Evolutionary conservation across 2,329 filamentous ascomycete species (phyloP), one percentile per base, ranked within the genome.

Genomic region (Fusarium nodosum): DNA sequence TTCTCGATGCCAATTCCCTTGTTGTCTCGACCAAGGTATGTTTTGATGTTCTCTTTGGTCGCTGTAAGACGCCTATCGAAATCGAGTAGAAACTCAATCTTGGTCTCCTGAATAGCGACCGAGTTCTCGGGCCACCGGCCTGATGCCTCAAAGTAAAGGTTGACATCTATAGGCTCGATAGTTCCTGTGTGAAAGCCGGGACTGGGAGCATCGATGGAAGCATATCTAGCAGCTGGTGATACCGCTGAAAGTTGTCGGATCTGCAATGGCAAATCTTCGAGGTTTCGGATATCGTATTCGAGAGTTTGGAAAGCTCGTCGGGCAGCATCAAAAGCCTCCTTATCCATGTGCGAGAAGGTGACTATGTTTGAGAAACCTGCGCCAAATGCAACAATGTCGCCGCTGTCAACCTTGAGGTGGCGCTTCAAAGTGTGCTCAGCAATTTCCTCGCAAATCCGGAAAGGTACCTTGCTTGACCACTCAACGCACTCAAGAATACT

Each of bases 61-160:
- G 87, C 85, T 56, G 87, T 85, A 3, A 99, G 82, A 4, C 93
- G 85, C 53, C 90, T 88, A 51, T 90, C 89, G 59, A 97, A 89
- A 72, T 90, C 88, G 5, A 97, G 81, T 6, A 96, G 84, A 76
- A 99, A 97, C 5, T 97, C 96, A 39, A 97, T 87, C 79, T 99
- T 99, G 15, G 94, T 94, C 75, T 94, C 89, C 78, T 99, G 96
- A 58, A 98, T 97, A 7, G 95, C 94, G 5, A 88, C 88, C 11
- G 98, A 81, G 75, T 97, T 93, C 76, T 98, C 94, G 0, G 96
- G 96, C 96, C 96, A 99, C 72, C 93, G 91, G 46, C 90, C 91
- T 9, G 96, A 98, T 7, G 92, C 93, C 81, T 99, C 96, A 73
- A 99, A 98, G 76, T 95, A 94, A 48, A 99, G 85, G 42, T 94